Evolutionary conservation across 805 yeast genomes (phyloP), one percentile per base, ranked within the genome.

Genomic region (Candida methanosorbosa): DNA sequence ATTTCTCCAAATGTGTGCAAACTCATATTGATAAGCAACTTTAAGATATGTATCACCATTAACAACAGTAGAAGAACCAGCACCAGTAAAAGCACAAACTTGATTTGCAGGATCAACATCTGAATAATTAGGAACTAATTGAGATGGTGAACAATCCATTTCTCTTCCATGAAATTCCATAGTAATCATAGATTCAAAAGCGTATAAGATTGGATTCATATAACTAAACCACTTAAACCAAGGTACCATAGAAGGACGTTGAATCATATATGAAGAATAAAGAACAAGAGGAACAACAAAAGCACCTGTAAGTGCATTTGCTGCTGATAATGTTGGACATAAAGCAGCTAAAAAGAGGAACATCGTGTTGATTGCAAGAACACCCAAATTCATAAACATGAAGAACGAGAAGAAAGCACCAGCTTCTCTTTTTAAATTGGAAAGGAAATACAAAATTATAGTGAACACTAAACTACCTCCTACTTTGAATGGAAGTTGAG

Each of bases 1-100:
- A 54, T 85, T 81, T 63, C 94, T 75, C 95, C 95, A 85, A 33
- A 71, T 67, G 55, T 85, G 84, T 16, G 56, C 42, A 47, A 67
- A 74, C 16, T 50, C 50, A 61, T 78, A 85, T 28, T 56, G 50
- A 55, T 56, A 84, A 8, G 75, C 52, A 3, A 46, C 46, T 5
- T 41, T 40, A 11, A 76, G 36, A 45, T 73, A 78, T 15, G 52
- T 50, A 37, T 69, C 72, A 50, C 84, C 85, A 40, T 52, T 51
- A 24, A 78, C 81, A 37, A 54, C 52, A 14, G 49, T 39, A 21
- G 55, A 47, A 27, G 87, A 86, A 29, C 48, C 56, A 8, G 81
- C 64, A 43, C 81, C 82, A 19, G 63, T 64, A 32, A 67, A 59
- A 28, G 69, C 59, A 61, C 84, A 78, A 26, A 74, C 63, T 47